Evolutionary conservation across 805 yeast species (phyloP).

Genomic region (Huiozyma naganishii): DNA sequence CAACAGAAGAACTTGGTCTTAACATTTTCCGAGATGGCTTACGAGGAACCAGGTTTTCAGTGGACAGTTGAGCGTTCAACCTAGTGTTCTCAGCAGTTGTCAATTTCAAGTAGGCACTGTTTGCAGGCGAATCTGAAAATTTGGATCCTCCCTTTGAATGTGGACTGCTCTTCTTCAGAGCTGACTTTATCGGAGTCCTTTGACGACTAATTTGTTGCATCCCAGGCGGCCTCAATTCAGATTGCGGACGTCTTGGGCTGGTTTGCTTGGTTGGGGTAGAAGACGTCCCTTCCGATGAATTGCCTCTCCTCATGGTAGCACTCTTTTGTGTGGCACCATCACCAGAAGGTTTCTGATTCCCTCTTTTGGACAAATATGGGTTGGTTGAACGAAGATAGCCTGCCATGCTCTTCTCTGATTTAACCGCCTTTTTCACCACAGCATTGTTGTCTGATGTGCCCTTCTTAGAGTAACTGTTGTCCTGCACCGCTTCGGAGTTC

Average conservation of each 20-base stretch:
- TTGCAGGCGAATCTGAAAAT: constrained; percentile 34
- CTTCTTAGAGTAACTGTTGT: no score
- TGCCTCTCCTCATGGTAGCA: no score
- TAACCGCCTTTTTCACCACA: background rate
- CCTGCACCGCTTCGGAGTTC: no score
- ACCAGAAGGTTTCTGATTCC: no score
- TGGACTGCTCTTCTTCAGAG: constrained; percentile 27
- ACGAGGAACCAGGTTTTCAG: constrained; percentile 13
- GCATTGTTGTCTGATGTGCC: no score
- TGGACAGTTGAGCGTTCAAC: constrained; percentile 50
- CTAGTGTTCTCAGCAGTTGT: constrained; percentile 76
- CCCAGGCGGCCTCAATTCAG: background rate
- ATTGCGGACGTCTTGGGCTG: background rate
- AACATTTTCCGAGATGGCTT: constrained; percentile 5
- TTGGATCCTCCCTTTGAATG: constrained; percentile 11
- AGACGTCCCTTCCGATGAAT: no score
- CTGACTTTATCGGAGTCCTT: constrained; percentile 36
- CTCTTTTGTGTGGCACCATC: no score
- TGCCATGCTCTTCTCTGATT: constrained; percentile 30
- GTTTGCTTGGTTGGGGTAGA: background rate
- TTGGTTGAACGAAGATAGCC: constrained; percentile 36
- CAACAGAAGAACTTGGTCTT: constrained; percentile 18
- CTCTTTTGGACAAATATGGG: constrained; percentile 9
- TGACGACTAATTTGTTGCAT: constrained; percentile 4
- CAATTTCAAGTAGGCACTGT: constrained; percentile 52